phyloP scores from a whole-genome alignment of 2,329 filamentous ascomycete genomes.

The Xylaria sp. region DNA sequence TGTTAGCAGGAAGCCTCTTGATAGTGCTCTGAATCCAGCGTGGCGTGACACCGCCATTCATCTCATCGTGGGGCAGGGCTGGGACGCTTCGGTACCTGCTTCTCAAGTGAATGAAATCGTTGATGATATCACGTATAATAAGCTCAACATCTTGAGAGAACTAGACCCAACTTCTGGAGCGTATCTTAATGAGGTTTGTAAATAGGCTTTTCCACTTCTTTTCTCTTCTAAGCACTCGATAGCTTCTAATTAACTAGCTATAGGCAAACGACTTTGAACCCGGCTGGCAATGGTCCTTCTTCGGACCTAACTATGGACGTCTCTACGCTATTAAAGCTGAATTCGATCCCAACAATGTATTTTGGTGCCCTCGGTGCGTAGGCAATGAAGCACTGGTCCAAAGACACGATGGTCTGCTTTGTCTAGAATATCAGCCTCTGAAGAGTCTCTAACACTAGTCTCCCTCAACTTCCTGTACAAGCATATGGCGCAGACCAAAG shows the following conservation, averaged over 20 bases:
- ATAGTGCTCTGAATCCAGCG: background rate
- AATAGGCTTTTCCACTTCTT: background rate
- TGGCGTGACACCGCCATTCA: background rate
- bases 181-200: background rate
- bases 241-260: background rate
- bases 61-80: background rate
- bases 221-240: background rate
- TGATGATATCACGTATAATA: background rate
- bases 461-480: no score
- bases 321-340: background rate
- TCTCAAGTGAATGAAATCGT: background rate
- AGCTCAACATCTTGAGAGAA: background rate
- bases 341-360: background rate
- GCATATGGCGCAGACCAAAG: no score
- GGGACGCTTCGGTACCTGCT: background rate
- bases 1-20: background rate
- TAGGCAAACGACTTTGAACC: background rate
- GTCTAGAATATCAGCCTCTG: background rate
- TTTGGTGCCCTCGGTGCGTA: background rate
- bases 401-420: background rate
- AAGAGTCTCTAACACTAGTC: no score
- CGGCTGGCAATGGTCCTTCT: background rate
- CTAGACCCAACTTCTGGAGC: background rate
- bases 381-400: background rate
- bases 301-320: background rate